Evolutionary conservation across 164 flowering plant genomes (phyloP), one percentile per base, ranked within the genome.

Genomic region (Houttuynia cordata): DNA sequence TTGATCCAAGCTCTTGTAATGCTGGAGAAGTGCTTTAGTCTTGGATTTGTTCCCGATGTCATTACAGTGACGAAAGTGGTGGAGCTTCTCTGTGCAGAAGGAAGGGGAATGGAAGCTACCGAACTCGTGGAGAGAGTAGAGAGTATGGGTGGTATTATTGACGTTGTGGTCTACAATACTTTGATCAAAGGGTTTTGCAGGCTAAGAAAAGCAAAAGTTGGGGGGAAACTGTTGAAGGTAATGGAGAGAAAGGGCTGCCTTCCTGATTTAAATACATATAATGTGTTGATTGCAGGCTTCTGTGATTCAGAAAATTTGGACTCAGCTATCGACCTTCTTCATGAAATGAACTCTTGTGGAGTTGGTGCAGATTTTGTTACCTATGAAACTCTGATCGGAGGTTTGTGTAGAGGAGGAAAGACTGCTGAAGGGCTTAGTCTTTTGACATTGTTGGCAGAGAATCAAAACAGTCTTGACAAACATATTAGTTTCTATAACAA

Each of bases 161-260:
- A 87, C 73, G 76, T 71, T 47, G 81, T 84, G 53, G 83, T 87
- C 59, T 82, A 84, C 59, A 93, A 87, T 63, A 75, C 92, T 34
- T 58, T 93, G 61, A 73, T 90, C 14, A 81, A 78, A 53, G 98
- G 96, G 0, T 83, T 84, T 63, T 88, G 91, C 65, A 71, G 54
- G 24, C 23, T 73, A 22, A 84, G 91, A 22, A 86, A 87, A 70
- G 71, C 66, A 10, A 80, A 76, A 74, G 73, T 74, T 19, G 98
- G 79, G 10, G 50, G 19, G 47, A 60, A 73, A 7, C 67, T 79
- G 50, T 61, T 86, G 70, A 81, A 80, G 75, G 84, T 84, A 70
- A 87, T 93, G 98, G 96, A 87, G 77, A 69, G 69, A 3, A 87
- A 81, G 65, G 97, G 96, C 0, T 86, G 85, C 58, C 80, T 93